Base-by-base conservation (phyloP, 768 basidiomycete species). In the Serendipita indica region DNA sequence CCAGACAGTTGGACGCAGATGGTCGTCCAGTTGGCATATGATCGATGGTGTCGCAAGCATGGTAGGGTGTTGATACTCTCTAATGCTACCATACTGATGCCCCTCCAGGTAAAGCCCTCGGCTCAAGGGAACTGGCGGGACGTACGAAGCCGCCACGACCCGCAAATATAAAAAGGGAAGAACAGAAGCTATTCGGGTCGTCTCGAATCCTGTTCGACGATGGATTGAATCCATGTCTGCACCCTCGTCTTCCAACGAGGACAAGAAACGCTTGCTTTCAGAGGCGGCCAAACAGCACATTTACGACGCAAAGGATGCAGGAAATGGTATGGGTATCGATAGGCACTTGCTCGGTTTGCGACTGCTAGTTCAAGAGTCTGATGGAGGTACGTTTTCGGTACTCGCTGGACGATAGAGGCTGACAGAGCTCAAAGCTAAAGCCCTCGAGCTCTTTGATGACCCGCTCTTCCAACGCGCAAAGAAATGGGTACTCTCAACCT, bases 1-100 rank as follows among this genome's bases (percentile, higher is more conserved):
- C 93, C 93, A 2, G 93, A 97, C 66, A 86, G 86, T 27, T 96
- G 91, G 90, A 83, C 87, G 45, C 93, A 97, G 72, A 82, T 96
- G 79, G 73, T 91, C 66, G 76, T 93, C 54, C 93, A 97, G 68
- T 73, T 97, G 45, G 93, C 92, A 3, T 92, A 92, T 69, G 78
- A 75, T 60, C 79, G 91, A 0, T 43, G 39, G 28, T 32, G 41
- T 2, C 7, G 20, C 30, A 54, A 54, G 6, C 10, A 27, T 25
- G 49, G 49, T 54, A 1, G 7, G 49, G 20, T 37, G 18, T 37
- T 10, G 35, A 37, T 18, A 10, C 35, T 46, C 22, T 46, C 12
- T 12, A 27, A 12, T 27, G 43, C 12, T 20, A 7, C 22, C 22
- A 46, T 46, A 30, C 30, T n/a, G n/a, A n/a, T n/a, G n/a, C n/a